A percentile compares a stretch with the other conserved stretches of the same genome.
Conservation (phyloP, 2,329 filamentous ascomycete species). For the Xylaria sp. region DNA sequence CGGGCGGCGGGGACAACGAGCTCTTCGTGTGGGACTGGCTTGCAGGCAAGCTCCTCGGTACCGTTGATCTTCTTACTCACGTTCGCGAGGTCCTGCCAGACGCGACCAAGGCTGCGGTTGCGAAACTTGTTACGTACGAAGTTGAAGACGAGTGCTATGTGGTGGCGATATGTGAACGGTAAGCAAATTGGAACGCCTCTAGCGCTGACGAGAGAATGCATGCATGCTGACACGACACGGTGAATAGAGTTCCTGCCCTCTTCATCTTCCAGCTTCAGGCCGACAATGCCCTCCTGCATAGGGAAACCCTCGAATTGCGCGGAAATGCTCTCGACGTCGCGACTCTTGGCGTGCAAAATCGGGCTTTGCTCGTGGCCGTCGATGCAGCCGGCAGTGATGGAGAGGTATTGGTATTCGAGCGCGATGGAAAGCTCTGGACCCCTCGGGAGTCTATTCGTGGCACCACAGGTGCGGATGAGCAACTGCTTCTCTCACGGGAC, state of each 20-base stretch:
- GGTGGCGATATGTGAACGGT: conserved; percentile 59
- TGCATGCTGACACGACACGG: not conserved
- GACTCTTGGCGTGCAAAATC: conserved; percentile 34
- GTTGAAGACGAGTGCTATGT: conserved; percentile 48
- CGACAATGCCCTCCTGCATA: conserved; percentile 61
- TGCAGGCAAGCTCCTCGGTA: conserved; percentile 63
- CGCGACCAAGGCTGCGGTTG: conserved; percentile 59
- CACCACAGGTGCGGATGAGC: conserved; percentile 16
- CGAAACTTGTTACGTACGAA: conserved; percentile 53
- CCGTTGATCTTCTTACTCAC: conserved; percentile 61
- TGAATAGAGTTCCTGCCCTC: conserved; percentile 66
- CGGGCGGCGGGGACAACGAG: conserved; percentile 85
- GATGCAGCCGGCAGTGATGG: conserved; percentile 50
- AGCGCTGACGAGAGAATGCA: conserved; percentile 31
- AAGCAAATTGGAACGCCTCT: conserved; percentile 43
- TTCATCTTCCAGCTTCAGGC: conserved; percentile 71
- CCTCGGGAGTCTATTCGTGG: conserved; percentile 26
- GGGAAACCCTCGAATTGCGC: conserved; percentile 64
- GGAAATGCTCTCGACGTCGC: conserved; percentile 73
- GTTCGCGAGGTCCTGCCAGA: conserved; percentile 53
- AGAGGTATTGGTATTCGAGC: conserved; percentile 41
- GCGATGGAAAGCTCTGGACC: conserved; percentile 34
- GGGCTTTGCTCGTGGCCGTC: conserved; percentile 53
- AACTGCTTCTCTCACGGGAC: conserved; percentile 39
- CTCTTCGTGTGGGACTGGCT: conserved; percentile 88